A percentile compares a stretch with the other conserved stretches of the same genome.
These are phyloP conservation scores for Hypoxylon sp. DNA, from an alignment of 2,329 filamentous ascomycete species.

Conservation along the genomic window DNA sequence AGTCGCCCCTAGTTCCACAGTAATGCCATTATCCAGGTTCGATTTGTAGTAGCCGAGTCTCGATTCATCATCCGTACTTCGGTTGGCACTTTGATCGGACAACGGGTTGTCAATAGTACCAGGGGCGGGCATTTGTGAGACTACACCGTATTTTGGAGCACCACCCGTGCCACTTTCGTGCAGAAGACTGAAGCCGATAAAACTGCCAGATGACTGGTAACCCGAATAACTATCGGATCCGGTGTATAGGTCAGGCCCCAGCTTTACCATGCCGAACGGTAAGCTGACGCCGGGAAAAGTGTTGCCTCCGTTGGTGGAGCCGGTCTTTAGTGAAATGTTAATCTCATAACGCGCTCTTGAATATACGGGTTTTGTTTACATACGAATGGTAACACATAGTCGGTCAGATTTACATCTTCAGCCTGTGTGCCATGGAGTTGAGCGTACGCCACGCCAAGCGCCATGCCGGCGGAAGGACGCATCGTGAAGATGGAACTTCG, in stretches of 20 bases:
- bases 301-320: conserved; percentile 56
- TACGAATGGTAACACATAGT: conserved; percentile 40
- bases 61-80: conserved; percentile 59
- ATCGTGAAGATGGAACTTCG: conserved; percentile 24
- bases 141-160: conserved; percentile 74
- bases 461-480: conserved; percentile 28
- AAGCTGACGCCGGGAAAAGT: conserved; percentile 60
- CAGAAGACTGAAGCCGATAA: conserved; percentile 70
- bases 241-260: conserved; percentile 59
- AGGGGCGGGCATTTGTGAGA: conserved; percentile 65
- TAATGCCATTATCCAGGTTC: conserved; percentile 62
- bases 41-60: conserved; percentile 70
- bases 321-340: conserved; percentile 49
- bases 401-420: conserved; percentile 35
- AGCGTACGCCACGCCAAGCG: conserved; percentile 16
- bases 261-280: conserved; percentile 59
- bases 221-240: conserved; percentile 63
- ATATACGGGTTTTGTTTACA: conserved; percentile 17
- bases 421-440: conserved; percentile 20
- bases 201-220: conserved; percentile 59
- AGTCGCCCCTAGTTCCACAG: conserved; percentile 65
- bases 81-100: conserved; percentile 62
- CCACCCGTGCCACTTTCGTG: conserved; percentile 74
- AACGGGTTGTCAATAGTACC: conserved; percentile 63
- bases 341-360: conserved; percentile 1